Percentiles rank a stretch among this genome's conserved stretches.
These are phyloP conservation scores for Thymus mandschuricus DNA, from an alignment of 257 asterid genomes.

Conservation along the genomic window DNA sequence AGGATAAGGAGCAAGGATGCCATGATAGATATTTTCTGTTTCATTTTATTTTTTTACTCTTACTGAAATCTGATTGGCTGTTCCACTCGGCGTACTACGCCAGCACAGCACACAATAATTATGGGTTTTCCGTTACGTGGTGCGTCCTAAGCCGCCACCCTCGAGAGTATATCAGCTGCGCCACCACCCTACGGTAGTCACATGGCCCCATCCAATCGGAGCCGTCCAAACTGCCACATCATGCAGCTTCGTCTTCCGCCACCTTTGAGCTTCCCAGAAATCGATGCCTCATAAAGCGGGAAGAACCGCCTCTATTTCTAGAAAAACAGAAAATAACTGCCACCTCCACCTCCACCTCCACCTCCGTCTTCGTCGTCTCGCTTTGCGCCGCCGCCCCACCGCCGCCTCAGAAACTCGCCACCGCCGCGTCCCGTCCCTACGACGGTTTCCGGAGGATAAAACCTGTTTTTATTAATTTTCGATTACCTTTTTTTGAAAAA, in stretches of 20 bases:
- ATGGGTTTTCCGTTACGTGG: background rate
- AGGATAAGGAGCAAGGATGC: conserved; percentile 38
- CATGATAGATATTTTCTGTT: background rate
- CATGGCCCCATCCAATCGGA: background rate
- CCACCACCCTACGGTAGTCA: background rate
- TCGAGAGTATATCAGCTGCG: background rate
- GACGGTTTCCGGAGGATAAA: background rate
- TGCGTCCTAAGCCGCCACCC: background rate
- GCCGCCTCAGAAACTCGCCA: conserved; percentile 15
- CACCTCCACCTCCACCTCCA: conserved; percentile 23
- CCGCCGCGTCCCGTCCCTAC: conserved; percentile 2
- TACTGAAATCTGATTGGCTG: conserved; percentile 37
- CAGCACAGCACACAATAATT: background rate
- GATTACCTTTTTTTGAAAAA: background rate
- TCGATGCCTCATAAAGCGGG: conserved; percentile 58
- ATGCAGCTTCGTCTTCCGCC: conserved; percentile 17
- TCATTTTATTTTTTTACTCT: background rate
- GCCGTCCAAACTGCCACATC: conserved; percentile 34
- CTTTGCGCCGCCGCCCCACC: conserved; percentile 34
- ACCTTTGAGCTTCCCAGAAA: conserved; percentile 34
- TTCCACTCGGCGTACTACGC: conserved; percentile 32
- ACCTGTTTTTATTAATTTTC: background rate
- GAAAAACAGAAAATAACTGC: conserved; percentile 36
- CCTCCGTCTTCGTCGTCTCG: background rate
- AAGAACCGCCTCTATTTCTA: conserved; percentile 46